A percentile compares a stretch with the other conserved stretches of the same genome.
Conservation (phyloP, 345 rosid species). For the Salix caprea region DNA sequence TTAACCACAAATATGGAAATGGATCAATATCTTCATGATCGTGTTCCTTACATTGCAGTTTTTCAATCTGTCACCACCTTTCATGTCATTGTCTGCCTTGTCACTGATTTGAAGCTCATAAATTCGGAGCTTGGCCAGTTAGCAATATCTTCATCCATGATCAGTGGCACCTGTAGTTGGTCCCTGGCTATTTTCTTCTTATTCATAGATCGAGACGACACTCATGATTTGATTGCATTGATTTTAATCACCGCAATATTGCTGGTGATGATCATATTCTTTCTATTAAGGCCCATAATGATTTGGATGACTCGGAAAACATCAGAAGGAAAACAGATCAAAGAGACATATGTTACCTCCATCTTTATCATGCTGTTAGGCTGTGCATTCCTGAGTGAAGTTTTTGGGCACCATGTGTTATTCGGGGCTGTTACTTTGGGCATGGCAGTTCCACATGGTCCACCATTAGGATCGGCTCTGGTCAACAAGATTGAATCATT, state of each 20-base stretch:
- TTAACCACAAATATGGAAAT: neutral
- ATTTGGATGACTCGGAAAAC: conserved; percentile 9
- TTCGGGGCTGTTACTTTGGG: conserved; percentile 43
- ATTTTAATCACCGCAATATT: neutral
- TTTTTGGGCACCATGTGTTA: conserved; percentile 23
- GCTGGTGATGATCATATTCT: neutral
- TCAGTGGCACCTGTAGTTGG: conserved; percentile 17
- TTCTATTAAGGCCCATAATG: conserved; percentile 9
- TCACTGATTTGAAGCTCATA: conserved; percentile 18
- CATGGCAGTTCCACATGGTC: conserved; percentile 45
- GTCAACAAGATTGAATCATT: conserved; percentile 34
- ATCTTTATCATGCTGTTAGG: conserved; percentile 30
- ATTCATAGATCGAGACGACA: neutral
- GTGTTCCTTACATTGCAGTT: neutral
- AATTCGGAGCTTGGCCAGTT: conserved; percentile 19
- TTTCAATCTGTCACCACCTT: conserved; percentile 15
- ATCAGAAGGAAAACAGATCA: conserved; percentile 31
- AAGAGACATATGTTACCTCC: conserved; percentile 17
- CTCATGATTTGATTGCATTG: neutral
- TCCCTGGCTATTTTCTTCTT: neutral
- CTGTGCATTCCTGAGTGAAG: conserved; percentile 21
- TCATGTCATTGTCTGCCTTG: conserved; percentile 16
- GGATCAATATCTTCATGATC: neutral
- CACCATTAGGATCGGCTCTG: conserved; percentile 46
- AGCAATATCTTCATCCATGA: conserved; percentile 18